These are phyloP conservation scores for Plantago ovata DNA, from an alignment of 257 asterid genomes.

Conservation along the genomic window DNA sequence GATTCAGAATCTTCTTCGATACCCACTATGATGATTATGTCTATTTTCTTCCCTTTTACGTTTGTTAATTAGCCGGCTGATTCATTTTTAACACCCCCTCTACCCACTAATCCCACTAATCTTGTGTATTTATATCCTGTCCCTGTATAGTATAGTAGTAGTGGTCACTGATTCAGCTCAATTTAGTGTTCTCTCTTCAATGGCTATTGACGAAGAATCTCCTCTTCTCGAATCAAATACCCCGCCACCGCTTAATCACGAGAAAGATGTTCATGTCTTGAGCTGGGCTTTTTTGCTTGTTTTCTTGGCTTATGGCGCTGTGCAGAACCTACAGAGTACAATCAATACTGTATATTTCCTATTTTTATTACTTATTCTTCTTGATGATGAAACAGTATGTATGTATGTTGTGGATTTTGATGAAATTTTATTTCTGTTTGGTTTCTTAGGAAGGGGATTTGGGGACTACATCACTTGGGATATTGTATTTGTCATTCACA, in stretches of 20 bases:
- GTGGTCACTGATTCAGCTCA: constrained; percentile 13
- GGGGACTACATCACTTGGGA: constrained; percentile 86
- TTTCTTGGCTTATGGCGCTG: constrained; percentile 93
- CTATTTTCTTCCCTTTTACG: constrained; percentile 8
- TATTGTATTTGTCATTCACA: constrained; percentile 80
- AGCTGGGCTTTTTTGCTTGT: constrained; percentile 81
- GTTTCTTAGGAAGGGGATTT: constrained; percentile 75
- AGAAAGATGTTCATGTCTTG: constrained; percentile 61
- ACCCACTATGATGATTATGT: not conserved
- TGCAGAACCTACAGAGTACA: constrained; percentile 92
- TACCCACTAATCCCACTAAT: too few species aligned
- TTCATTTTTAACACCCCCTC: constrained; percentile 5
- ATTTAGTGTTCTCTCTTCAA: constrained; percentile 22
- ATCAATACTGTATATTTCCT: constrained; percentile 57
- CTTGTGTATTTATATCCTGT: constrained; percentile 11
- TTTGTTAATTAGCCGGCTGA: constrained; percentile 33
- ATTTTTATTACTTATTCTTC: not conserved
- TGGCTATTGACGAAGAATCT: constrained; percentile 71
- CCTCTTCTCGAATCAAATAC: constrained; percentile 38
- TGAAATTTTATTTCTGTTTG: not conserved
- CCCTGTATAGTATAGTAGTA: not conserved
- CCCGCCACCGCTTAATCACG: constrained; percentile 45
- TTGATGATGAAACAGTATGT: too few species aligned
- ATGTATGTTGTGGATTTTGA: not conserved
- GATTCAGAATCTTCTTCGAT: constrained; percentile 39